Evolutionary conservation across 2,329 filamentous ascomycete genomes (phyloP).

Genomic region (Mycogone perniciosa): DNA sequence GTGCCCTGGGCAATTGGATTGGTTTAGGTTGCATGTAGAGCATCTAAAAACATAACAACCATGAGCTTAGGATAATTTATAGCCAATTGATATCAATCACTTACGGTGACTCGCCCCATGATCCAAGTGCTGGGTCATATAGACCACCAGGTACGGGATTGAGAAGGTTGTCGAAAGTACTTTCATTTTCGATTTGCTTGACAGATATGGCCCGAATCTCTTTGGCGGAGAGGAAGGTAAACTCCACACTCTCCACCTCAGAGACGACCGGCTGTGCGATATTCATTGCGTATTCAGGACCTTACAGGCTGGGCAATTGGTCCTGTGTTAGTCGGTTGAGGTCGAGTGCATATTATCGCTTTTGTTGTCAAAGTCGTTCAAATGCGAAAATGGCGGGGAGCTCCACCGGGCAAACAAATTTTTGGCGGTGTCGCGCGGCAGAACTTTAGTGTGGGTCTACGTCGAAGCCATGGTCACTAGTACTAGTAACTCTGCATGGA

Average conservation of each 20-base stretch:
- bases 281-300: constrained; percentile 46
- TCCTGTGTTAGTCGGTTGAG: constrained; percentile 2
- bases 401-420: constrained; percentile 25
- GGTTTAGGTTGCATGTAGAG: constrained; percentile 82
- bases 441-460: constrained; percentile 23
- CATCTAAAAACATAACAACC: constrained; percentile 51
- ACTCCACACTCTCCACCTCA: constrained; percentile 80
- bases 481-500: not conserved
- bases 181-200: constrained; percentile 86
- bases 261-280: constrained; percentile 78
- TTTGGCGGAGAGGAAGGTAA: constrained; percentile 71
- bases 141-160: constrained; percentile 87
- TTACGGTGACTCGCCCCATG: constrained; percentile 79
- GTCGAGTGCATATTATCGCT: constrained; percentile 16
- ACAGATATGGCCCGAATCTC: constrained; percentile 89
- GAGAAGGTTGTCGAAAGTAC: constrained; percentile 86
- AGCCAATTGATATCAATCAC: constrained; percentile 15
- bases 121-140: constrained; percentile 86
- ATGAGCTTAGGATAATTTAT: not conserved
- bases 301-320: constrained; percentile 2
- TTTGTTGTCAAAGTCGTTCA: not conserved
- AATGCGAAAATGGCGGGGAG: constrained; percentile 11
- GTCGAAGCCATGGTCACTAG: not conserved
- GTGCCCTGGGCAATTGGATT: constrained; percentile 81
- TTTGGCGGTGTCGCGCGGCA: constrained; percentile 43